These are phyloP conservation scores for Ceratobasidium sp. DNA, from an alignment of 1,284 basidiomycete genomes.

Conservation along the genomic window DNA sequence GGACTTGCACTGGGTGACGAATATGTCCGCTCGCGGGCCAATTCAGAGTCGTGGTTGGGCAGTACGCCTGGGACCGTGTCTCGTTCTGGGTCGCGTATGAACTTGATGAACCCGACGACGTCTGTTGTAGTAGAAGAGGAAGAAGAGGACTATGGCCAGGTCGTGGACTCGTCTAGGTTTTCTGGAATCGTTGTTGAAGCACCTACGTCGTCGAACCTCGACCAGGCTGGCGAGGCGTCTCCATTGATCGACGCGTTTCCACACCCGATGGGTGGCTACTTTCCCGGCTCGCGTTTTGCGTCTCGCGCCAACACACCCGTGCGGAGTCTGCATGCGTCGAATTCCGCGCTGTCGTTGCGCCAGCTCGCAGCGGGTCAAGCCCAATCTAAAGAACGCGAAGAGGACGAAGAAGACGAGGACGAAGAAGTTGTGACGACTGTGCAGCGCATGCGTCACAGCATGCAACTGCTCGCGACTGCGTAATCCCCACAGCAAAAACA, in stretches of 20 bases:
- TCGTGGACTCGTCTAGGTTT: constrained; percentile 18
- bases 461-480: constrained; percentile 12
- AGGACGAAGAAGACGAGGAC: constrained; percentile 24
- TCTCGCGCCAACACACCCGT: constrained; percentile 28
- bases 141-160: constrained; percentile 38
- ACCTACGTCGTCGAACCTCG: not conserved
- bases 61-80: constrained; percentile 7
- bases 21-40: constrained; percentile 5
- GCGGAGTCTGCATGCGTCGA: constrained; percentile 8
- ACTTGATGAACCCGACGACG: constrained; percentile 14
- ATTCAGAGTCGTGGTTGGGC: constrained; percentile 15
- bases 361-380: constrained; percentile 21
- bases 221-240: constrained; percentile 7
- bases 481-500: constrained; percentile 1
- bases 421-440: constrained; percentile 39
- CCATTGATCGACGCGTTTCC: constrained; percentile 35
- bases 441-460: constrained; percentile 39
- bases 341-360: constrained; percentile 17
- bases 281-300: constrained; percentile 32
- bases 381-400: not conserved
- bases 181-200: constrained; percentile 1
- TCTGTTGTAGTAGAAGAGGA: constrained; percentile 30
- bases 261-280: constrained; percentile 35
- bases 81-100: constrained; percentile 36
- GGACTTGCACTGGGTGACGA: constrained; percentile 13